Percentiles rank a stretch among this genome's conserved stretches.
Evolutionary conservation across 345 rosid species (phyloP).

Genomic region (Erodium maritimum): DNA sequence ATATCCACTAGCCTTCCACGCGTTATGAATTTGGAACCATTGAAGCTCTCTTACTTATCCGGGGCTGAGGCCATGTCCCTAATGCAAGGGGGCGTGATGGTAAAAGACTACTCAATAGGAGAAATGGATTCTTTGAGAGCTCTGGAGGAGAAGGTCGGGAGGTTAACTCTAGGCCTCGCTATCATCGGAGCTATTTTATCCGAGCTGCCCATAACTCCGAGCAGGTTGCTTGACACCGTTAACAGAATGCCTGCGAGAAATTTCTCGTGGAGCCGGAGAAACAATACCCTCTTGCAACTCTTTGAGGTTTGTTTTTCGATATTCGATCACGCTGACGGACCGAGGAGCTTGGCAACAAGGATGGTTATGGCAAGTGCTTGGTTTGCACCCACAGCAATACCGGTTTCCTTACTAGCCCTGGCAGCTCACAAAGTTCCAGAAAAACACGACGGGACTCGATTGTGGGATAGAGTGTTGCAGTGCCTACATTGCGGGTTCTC

Average conservation of each 20-base stretch:
- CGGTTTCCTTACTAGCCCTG: slow-evolving; percentile 49
- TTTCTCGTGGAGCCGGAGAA: slow-evolving; percentile 46
- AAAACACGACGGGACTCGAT: slow-evolving; percentile 38
- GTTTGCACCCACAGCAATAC: slow-evolving; percentile 82
- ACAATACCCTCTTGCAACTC: slow-evolving; percentile 64
- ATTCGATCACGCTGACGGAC: slow-evolving; percentile 87
- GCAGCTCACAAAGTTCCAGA: slow-evolving; percentile 78
- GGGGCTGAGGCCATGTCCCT: slow-evolving; percentile 74
- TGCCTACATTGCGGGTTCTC: slow-evolving; percentile 61
- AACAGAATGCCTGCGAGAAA: slow-evolving; percentile 79
- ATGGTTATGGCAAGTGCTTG: slow-evolving; percentile 86
- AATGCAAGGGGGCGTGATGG: slow-evolving; percentile 67
- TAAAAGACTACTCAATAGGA: slow-evolving; percentile 45
- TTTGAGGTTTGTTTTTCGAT: slow-evolving; percentile 93
- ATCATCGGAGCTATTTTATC: slow-evolving; percentile 73
- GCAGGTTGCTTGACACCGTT: slow-evolving; percentile 74
- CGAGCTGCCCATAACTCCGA: slow-evolving; percentile 83
- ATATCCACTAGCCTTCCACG: slow-evolving; percentile 63
- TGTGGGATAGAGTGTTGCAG: slow-evolving; percentile 42
- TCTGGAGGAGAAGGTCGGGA: slow-evolving; percentile 76
- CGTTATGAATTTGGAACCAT: slow-evolving; percentile 79
- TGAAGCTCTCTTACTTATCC: slow-evolving; percentile 69
- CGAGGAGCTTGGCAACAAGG: slow-evolving; percentile 73
- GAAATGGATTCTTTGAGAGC: slow-evolving; percentile 67
- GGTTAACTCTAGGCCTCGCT: slow-evolving; percentile 70